phyloP scores from a whole-genome alignment of 345 rosid species.

The Xanthoceras sorbifolium region DNA sequence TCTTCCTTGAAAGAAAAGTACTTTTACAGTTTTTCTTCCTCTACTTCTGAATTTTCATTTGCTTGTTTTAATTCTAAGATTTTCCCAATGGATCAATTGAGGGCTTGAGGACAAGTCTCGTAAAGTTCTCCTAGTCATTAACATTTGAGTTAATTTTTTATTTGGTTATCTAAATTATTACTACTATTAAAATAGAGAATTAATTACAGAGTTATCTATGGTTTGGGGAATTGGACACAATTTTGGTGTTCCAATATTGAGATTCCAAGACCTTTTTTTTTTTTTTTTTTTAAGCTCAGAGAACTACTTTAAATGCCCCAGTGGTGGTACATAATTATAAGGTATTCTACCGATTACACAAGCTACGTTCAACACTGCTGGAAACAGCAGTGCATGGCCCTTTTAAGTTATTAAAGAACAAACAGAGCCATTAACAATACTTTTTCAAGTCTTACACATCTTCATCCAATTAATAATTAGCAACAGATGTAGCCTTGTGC shows the following conservation, averaged over 20 bases:
- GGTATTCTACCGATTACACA: background rate
- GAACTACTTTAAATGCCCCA: background rate
- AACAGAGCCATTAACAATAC: background rate
- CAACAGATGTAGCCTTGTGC: constrained; percentile 11
- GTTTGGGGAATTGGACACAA: background rate
- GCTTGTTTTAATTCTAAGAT: too few species aligned
- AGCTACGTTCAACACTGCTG: background rate
- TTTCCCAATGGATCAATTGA: background rate
- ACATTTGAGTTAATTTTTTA: background rate
- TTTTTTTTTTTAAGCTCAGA: background rate
- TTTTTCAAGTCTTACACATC: background rate
- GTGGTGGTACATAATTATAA: background rate
- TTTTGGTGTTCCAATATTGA: background rate
- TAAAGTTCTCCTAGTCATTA: background rate
- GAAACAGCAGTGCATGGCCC: background rate
- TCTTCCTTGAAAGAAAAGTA: background rate
- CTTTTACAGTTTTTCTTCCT: background rate
- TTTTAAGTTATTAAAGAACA: background rate
- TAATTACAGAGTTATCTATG: background rate
- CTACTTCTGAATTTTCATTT: background rate
- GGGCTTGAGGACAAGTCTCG: background rate
- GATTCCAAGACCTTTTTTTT: background rate
- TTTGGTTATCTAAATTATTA: background rate
- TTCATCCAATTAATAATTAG: constrained; percentile 4
- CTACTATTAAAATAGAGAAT: background rate